Evolutionary conservation across 345 rosid species (phyloP).

Genomic region (Salix suchowensis): DNA sequence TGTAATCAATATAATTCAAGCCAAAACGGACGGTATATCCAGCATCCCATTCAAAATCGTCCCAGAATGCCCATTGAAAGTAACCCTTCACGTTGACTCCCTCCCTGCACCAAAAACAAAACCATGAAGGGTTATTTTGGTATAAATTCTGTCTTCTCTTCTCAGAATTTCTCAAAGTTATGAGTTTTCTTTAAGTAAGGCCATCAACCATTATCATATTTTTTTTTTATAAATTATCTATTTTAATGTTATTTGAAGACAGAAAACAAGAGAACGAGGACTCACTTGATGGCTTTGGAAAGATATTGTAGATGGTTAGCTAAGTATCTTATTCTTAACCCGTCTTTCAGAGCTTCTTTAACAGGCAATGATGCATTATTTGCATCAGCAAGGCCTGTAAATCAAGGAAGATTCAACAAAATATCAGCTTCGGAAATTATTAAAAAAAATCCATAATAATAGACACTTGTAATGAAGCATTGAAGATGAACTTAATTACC

Average conservation of each 20-base stretch:
- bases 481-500: constrained; percentile 16
- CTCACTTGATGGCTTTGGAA: constrained; percentile 35
- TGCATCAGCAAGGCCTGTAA: constrained; percentile 33
- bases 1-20: constrained; percentile 45
- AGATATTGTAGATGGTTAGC: constrained; percentile 32
- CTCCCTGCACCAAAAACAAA: constrained; percentile 22
- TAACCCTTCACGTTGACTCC: constrained; percentile 57
- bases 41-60: constrained; percentile 54
- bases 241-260: background rate
- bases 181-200: too few species aligned
- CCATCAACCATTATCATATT: too few species aligned
- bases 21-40: constrained; percentile 58
- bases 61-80: constrained; percentile 53
- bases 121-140: too few species aligned
- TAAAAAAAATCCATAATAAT: background rate
- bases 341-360: constrained; percentile 33
- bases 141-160: too few species aligned
- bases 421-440: background rate
- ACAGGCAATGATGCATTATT: constrained; percentile 30
- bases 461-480: background rate
- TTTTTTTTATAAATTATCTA: too few species aligned
- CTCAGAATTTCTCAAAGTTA: too few species aligned
- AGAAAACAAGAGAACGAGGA: background rate
- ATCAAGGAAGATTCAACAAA: background rate
- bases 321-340: constrained; percentile 32